Evolutionary conservation across 2,329 filamentous ascomycete genomes (phyloP).

Genomic region (Diaporthe destruens): DNA sequence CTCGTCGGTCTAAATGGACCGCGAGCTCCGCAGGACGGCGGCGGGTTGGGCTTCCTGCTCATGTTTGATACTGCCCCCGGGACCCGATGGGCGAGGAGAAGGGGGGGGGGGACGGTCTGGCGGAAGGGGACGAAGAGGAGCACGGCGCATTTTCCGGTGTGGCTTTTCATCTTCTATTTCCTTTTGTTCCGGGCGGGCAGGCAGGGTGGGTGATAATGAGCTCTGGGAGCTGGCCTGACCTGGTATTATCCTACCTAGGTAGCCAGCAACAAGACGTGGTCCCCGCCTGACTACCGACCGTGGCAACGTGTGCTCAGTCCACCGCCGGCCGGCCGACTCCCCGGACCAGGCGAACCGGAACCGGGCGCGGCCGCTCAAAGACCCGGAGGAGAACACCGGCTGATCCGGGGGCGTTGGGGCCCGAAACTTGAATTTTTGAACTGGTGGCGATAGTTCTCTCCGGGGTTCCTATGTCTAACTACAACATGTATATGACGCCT

Average conservation of each 20-base stretch:
- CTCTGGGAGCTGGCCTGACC: no score
- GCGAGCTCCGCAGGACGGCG: constrained; percentile 23
- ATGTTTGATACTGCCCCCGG: constrained; percentile 39
- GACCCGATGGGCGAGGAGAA: constrained; percentile 19
- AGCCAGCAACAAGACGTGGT: constrained; percentile 38
- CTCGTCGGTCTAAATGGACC: constrained; percentile 39
- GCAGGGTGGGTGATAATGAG: no score
- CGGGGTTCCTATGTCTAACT: not conserved
- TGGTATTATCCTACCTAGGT: no score
- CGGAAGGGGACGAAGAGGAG: constrained; percentile 28
- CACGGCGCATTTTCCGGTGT: constrained; percentile 39
- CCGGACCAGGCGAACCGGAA: constrained; percentile 33
- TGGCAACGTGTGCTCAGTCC: not conserved
- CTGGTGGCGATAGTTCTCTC: not conserved
- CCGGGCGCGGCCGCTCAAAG: constrained; percentile 21
- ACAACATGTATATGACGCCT: not conserved
- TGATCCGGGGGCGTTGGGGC: constrained; percentile 27
- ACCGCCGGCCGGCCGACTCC: constrained; percentile 30
- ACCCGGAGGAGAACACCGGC: constrained; percentile 37
- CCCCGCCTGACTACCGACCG: constrained; percentile 30
- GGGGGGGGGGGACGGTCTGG: not conserved
- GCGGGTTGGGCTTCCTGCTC: constrained; percentile 28
- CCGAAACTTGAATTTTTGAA: not conserved
- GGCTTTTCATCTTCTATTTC: not conserved
- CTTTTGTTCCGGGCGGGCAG: no score